Evolutionary conservation across 768 basidiomycete genomes (phyloP).

Genomic region (Paxillus ammoniavirescens): DNA sequence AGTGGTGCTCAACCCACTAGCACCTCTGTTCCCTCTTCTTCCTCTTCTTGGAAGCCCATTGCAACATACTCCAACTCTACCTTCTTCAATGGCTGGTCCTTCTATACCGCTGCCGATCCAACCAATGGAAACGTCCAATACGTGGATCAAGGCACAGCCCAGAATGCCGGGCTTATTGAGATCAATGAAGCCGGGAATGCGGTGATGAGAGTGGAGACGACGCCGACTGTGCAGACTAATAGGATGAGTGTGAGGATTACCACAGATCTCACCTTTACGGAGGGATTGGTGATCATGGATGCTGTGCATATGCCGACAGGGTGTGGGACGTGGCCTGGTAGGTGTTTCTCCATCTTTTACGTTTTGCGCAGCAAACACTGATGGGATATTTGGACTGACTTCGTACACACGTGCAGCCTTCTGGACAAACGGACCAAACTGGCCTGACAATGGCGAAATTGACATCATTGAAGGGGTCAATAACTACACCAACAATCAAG

Average conservation of each 20-base stretch:
- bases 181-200: slow-evolving; percentile 74
- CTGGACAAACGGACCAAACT: slow-evolving; percentile 50
- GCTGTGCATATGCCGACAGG: slow-evolving; percentile 88
- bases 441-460: slow-evolving; percentile 63
- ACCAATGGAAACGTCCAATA: slow-evolving; percentile 74
- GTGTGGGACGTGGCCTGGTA: slow-evolving; percentile 81
- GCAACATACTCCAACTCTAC: slow-evolving; percentile 60
- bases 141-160: slow-evolving; percentile 59
- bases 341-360: not conserved
- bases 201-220: slow-evolving; percentile 88
- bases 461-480: slow-evolving; percentile 85
- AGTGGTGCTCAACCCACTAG: slow-evolving; percentile 17
- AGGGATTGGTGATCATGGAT: slow-evolving; percentile 77
- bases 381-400: not conserved
- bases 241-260: slow-evolving; percentile 81
- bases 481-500: slow-evolving; percentile 78
- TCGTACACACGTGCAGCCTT: slow-evolving; percentile 31
- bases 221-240: slow-evolving; percentile 60
- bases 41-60: slow-evolving; percentile 59
- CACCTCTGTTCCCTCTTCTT: slow-evolving; percentile 37
- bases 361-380: not conserved
- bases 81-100: slow-evolving; percentile 85
- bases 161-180: slow-evolving; percentile 55
- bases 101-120: slow-evolving; percentile 68
- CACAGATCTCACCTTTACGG: slow-evolving; percentile 55